Base-by-base conservation (phyloP, 2,329 filamentous ascomycete species). In the Aspergillus spinulosporus region DNA sequence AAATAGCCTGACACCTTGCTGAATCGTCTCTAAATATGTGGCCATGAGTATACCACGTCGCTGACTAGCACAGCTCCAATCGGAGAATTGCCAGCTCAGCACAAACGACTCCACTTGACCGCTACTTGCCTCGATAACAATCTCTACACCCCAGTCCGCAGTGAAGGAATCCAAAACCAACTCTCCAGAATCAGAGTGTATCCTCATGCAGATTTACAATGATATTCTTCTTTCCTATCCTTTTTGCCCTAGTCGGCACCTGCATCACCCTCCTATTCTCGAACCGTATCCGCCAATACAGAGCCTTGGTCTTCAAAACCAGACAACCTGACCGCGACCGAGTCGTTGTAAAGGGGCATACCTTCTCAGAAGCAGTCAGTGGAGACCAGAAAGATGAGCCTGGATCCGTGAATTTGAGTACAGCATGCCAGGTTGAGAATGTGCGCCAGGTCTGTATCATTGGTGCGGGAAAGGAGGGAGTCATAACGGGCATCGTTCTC, bases 391-490 rank as follows among this genome's bases (percentile, higher is more conserved):
- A 21, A 21, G 21, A 21, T 21, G 21, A 21, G 21, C 21, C 21
- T 21, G 21, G 21, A 21, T 21, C 21, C 21, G 21, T 21, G 21
- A 21, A 21, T 21, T 21, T 21, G 21, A 21, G 21, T 21, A 21
- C 21, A 21, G 21, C 21, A 6, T 34, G 34, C 6, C 55, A 48
- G 15, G 46, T 59, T n/a, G 57, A 62, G 7, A 44, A 49, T 51
- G 61, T 68, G 26, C 60, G 53, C 6, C 64, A 48, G 26, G 63
- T 63, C 4, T 69, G 64, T 50, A 61, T 66, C 32, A 57, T 68
- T 9, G 64, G 66, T 3, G 65, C 66, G 8, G 65, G 66, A 26
- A 63, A 64, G 52, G 62, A 37, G n/a, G 63, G 64, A 15, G 65
- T 62, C 2, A 52, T 65, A 26, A 65, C 65, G 1, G 68, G 59